Evolutionary conservation across 2,329 filamentous ascomycete genomes (phyloP), one percentile per base, ranked within the genome.

Genomic region (Fusarium sp.): DNA sequence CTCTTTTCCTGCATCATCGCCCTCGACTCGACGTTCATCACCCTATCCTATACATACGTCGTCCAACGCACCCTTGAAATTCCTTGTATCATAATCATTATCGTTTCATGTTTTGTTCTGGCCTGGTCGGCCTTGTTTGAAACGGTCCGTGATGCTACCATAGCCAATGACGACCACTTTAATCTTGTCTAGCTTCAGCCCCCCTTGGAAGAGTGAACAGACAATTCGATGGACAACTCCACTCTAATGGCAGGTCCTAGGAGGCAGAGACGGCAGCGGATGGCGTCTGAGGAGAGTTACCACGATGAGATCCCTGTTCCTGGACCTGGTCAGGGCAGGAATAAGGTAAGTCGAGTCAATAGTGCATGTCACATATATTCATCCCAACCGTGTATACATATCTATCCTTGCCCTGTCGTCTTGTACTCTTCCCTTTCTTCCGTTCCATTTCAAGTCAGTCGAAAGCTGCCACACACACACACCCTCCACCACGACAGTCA

Each of bases 231-330:
- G 63, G 55, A 67, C 55, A 61, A 67, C 59, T 67, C 75, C 71
- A 73, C 75, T 45, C 19, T 56, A 60, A 63, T 71, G 62, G 56
- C 46, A 63, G 72, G 72, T 31, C 65, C 62, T 41, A 39, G 56
- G 63, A 70, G 60, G 63, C 70, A 64, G 59, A 72, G 61, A 61
- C 56, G 63, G 49, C 31, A 33, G 31, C 49, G 60, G 61, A 38
- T 68, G 46, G 66, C 63, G 52, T 74, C 69, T 56, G 45, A 63
- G 31, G 72, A 67, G 38, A 46, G 54, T 10, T 49, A 56, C 73
- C n/a, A 54, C 60, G 64, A 68, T 63, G 68, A 65, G 41, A 76
- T 73, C 71, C 74, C 63, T 76, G 73, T 54, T 49, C 62, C 46
- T 76, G 71, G 45, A 46, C 62, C 46, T 57, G 57, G 39, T 14